Evolutionary conservation across 2,329 filamentous ascomycete species (phyloP).

Genomic region (Chaetomium sp.): DNA sequence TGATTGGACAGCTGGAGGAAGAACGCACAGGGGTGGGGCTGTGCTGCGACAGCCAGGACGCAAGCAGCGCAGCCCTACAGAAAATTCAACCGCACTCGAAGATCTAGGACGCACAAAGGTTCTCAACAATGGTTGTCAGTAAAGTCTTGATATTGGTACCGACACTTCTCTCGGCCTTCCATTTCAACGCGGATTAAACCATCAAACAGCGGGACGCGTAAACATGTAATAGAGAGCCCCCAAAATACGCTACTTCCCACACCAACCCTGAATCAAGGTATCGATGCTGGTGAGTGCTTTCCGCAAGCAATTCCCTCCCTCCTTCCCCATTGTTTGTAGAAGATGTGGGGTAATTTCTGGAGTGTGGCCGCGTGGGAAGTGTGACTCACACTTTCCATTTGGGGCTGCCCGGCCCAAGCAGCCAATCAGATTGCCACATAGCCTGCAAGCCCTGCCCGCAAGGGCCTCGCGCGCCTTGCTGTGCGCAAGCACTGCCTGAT

Average conservation of each 20-base stretch:
- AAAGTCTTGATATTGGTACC: too few relatives aligned
- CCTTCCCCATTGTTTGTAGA: not conserved
- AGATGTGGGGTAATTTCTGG: constrained; percentile 14
- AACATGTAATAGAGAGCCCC: too few relatives aligned
- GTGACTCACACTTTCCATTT: constrained; percentile 27
- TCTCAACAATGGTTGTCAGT: not conserved
- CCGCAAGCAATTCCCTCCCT: too few relatives aligned
- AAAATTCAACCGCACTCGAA: not conserved
- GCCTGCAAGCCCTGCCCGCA: constrained; percentile 11
- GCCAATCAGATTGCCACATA: constrained; percentile 14
- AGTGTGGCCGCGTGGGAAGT: constrained; percentile 7
- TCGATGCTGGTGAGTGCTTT: too few relatives aligned
- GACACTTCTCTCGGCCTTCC: too few relatives aligned
- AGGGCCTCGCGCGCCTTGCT: constrained; percentile 9
- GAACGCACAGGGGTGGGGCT: constrained; percentile 13
- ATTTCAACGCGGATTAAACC: too few relatives aligned
- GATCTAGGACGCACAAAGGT: not conserved
- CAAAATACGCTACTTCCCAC: too few relatives aligned
- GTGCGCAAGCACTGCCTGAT: constrained; percentile 38
- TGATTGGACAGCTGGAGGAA: constrained; percentile 10
- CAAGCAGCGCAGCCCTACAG: constrained; percentile 1
- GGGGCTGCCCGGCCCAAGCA: constrained; percentile 13
- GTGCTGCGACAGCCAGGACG: constrained; percentile 8
- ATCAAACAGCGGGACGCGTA: too few relatives aligned
- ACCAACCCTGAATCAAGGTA: not conserved